Evolutionary conservation across 768 basidiomycete species (phyloP), one percentile per base, ranked within the genome.

Genomic region (Inosperma sp.): DNA sequence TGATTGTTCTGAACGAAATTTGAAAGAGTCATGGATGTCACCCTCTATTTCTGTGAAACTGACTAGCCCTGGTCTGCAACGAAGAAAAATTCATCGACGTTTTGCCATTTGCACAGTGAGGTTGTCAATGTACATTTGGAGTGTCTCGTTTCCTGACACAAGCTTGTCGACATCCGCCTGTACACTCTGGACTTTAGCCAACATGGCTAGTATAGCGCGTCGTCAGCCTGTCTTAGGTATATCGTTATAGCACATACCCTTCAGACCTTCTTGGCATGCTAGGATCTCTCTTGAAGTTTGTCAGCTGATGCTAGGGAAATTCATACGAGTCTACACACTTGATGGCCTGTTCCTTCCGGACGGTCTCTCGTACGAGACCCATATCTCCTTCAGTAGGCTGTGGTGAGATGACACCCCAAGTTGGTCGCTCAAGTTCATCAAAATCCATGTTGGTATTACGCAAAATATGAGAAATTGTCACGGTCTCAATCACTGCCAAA

Each of bases 111-210:
- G 90, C 60, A 88, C 75, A 0, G 90, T 92, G 59, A 93, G 64
- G 59, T 93, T 93, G 63, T 93, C 88, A 61, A 91, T 90, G 62
- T 93, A 93, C 82, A 84, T 86, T 62, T 93, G 89, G 48, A 93
- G 69, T 5, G 84, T 91, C 50, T 83, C 82, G 56, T 93, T 93
- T 43, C 84, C 86, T 4, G 88, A 86, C 2, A 75, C 69, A 17
- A 93, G 73, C 65, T 87, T 90, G 54, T 91, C 86, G n/a, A 88
- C 77, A 56, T 93, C 90, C 51, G 73, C 75, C 68, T 92, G 86
- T 7, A 86, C 82, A 23, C 71, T 68, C 55, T 86, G 80, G 3
- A 85, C 83, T 54, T 86, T 81, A 13, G 72, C 71, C 26, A 88
- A 63, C 55, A 92, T 73, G 48, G 81, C 90, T 92, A 57, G 4